phyloP scores from a whole-genome alignment of 2,329 filamentous ascomycete species.

The Botryosphaeria agaves region DNA sequence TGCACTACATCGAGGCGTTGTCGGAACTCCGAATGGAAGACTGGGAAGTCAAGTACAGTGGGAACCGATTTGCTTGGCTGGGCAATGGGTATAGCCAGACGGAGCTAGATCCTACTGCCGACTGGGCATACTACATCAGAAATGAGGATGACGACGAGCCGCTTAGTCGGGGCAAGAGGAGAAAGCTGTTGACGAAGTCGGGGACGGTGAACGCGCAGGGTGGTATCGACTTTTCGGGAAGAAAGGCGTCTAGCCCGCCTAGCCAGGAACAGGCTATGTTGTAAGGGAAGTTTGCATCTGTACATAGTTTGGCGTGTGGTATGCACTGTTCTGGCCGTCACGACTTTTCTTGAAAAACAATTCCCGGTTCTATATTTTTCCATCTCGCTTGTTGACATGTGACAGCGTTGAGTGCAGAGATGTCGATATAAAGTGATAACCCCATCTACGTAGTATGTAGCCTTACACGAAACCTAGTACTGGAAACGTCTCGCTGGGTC shows the following conservation, averaged over 20 bases:
- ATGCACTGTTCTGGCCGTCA: too few relatives aligned
- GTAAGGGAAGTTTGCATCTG: too few relatives aligned
- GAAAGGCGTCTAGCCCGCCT: too few relatives aligned
- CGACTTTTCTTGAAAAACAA: too few relatives aligned
- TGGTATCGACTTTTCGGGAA: not conserved
- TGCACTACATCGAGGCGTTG: slow-evolving; percentile 34
- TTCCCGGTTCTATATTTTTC: too few relatives aligned
- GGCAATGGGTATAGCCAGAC: slow-evolving; percentile 19
- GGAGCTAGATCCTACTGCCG: slow-evolving; percentile 16
- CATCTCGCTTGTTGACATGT: too few relatives aligned
- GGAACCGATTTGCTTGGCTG: slow-evolving; percentile 19
- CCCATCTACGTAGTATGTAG: too few relatives aligned
- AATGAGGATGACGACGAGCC: slow-evolving; percentile 17
- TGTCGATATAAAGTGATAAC: too few relatives aligned
- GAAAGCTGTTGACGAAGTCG: slow-evolving; percentile 14
- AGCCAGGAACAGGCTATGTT: not conserved
- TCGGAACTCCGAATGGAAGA: slow-evolving; percentile 29
- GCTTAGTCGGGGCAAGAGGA: slow-evolving; percentile 9
- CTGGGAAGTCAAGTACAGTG: slow-evolving; percentile 23
- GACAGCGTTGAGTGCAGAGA: too few relatives aligned
- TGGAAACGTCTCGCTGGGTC: too few relatives aligned
- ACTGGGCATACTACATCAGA: slow-evolving; percentile 18
- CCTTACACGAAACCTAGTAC: too few relatives aligned
- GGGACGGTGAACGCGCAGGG: slow-evolving; percentile 6
- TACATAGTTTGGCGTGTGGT: too few relatives aligned